Percentiles rank a stretch among this genome's conserved stretches.
Conservation (phyloP, 2,329 filamentous ascomycete species). For the Graphilbum fragrans region DNA sequence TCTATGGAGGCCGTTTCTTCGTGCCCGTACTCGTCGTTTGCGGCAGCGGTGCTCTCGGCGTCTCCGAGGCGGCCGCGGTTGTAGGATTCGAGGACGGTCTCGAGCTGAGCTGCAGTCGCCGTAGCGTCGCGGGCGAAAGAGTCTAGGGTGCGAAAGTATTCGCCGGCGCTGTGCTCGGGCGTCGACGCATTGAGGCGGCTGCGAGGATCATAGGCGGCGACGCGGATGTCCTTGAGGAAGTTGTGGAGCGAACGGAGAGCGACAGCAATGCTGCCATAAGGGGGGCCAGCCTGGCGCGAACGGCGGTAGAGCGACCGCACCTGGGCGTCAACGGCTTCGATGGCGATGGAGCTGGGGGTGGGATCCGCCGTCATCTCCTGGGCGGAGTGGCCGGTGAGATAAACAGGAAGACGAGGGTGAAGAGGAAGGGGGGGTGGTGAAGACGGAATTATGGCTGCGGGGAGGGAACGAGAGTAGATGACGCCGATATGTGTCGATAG, state of each 20-base stretch:
- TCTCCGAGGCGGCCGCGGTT: constrained; percentile 1
- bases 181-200: constrained; percentile 37
- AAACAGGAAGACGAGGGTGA: not conserved
- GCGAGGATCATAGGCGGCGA: constrained; percentile 43
- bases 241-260: constrained; percentile 41
- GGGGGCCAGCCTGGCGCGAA: constrained; percentile 32
- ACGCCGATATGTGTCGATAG: too few species aligned
- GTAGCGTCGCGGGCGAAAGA: too few species aligned
- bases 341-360: constrained; percentile 25
- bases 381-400: not conserved
- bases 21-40: constrained; percentile 13
- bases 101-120: constrained; percentile 40
- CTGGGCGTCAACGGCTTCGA: constrained; percentile 43
- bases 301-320: constrained; percentile 43
- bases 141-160: too few species aligned
- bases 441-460: too few species aligned
- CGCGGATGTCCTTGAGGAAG: constrained; percentile 43
- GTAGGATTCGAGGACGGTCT: constrained; percentile 37
- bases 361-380: constrained; percentile 14
- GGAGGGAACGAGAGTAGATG: too few species aligned
- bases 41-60: not conserved
- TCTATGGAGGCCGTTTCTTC: constrained; percentile 26
- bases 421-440: not conserved
- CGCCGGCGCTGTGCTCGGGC: too few species aligned
- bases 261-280: constrained; percentile 35